A percentile compares a stretch with the other conserved stretches of the same genome.
These are phyloP conservation scores for Moniliophthora roreri DNA, from an alignment of 1,284 basidiomycete genomes.

Conservation along the genomic window DNA sequence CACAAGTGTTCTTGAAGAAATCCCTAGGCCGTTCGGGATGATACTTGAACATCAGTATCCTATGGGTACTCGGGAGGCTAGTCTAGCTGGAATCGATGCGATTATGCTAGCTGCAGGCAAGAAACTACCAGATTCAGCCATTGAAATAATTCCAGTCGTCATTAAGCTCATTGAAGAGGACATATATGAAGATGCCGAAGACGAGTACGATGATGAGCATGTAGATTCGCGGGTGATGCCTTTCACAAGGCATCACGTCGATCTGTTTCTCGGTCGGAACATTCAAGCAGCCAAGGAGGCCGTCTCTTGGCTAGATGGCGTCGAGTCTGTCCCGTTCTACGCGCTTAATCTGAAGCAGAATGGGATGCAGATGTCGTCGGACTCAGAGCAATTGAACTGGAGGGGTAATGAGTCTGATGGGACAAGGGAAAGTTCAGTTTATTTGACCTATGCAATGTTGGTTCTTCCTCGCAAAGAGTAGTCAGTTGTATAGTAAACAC, in stretches of 20 bases:
- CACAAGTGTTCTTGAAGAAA: conserved; percentile 9
- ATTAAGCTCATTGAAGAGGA: conserved; percentile 12
- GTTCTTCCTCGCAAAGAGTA: too few species aligned
- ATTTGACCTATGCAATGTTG: conserved; percentile 17
- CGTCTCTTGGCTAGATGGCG: conserved; percentile 12
- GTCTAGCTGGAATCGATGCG: conserved; percentile 26
- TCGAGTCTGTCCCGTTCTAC: conserved; percentile 26
- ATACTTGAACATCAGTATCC: conserved; percentile 27
- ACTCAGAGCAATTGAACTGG: conserved; percentile 18
- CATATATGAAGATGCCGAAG: conserved; percentile 1
- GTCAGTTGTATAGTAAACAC: too few species aligned
- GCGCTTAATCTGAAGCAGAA: conserved; percentile 16
- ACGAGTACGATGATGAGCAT: background rate
- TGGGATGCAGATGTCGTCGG: conserved; percentile 16
- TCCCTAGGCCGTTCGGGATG: conserved; percentile 26
- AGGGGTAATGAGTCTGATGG: conserved; percentile 28
- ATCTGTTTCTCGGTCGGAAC: conserved; percentile 13
- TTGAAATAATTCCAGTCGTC: conserved; percentile 28
- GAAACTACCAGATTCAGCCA: conserved; percentile 11
- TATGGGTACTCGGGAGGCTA: conserved; percentile 18
- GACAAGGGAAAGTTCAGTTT: conserved; percentile 25
- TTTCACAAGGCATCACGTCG: conserved; percentile 26
- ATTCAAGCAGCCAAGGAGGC: background rate
- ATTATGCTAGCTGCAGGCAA: conserved; percentile 20
- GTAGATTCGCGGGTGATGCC: conserved; percentile 21